Base-by-base conservation (phyloP, 345 rosid species). In the Citrus medica region DNA sequence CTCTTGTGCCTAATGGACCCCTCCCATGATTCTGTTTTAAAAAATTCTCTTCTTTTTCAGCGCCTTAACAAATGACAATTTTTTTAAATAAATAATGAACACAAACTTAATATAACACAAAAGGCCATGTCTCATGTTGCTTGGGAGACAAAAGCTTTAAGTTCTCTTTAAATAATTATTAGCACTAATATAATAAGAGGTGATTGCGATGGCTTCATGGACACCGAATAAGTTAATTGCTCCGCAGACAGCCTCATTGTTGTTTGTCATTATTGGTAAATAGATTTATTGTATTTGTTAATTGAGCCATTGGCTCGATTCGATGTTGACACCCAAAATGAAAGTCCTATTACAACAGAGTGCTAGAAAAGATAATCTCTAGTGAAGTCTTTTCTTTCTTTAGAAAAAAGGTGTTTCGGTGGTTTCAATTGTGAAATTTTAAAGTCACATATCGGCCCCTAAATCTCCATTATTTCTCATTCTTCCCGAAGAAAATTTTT, bases 1-100 rank as follows among this genome's bases (percentile, higher is more conserved):
- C 81, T 46, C 72, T 87, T 28, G 84, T 80, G 67, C 78, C 78
- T 73, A 84, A 85, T 82, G 87, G 93, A 75, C 17, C 81, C 83
- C 81, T 83, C 38, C 48, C 85, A 74, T 10, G 59, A 72, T 87
- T 81, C 13, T 78, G 76, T 79, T 78, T 78, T 79, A 78, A 73
- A 37, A 78, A 73, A 30, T 17, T 51, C 22, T 24, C 40, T 72
- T 78, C 76, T 37, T 80, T 83, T 77, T 55, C 79, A 42, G 21
- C 74, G 63, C 72, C 58, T 38, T 71, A 64, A 67, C 60, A 42
- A 35, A 8, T 71, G 60, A 5, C 35, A 33, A 28, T 33, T 33
- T 33, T 33, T 33, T 33, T 5, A 0, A 33, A 5, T 4, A 33
- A 0, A 37, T 42, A 51, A 51, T 76, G 76, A 69, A 63, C 70